These are phyloP conservation scores for Litchi chinensis DNA, from an alignment of 345 rosid genomes.

Conservation along the genomic window DNA sequence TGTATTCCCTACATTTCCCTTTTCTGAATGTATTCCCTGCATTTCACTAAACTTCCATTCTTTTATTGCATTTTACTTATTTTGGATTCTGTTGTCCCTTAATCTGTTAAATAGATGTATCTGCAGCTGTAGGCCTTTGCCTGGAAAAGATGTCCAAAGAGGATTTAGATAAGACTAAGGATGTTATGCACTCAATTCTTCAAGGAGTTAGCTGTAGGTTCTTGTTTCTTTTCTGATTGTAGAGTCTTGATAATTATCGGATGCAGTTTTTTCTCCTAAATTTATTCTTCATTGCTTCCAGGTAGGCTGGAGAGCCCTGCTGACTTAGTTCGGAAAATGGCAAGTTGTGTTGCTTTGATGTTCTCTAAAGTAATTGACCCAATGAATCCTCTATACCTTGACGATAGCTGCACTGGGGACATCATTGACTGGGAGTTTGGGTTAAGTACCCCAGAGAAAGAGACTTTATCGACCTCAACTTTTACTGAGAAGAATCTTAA, in stretches of 20 bases:
- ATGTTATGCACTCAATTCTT: conserved; percentile 82
- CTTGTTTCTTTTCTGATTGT: conserved; percentile 27
- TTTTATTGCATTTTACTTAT: conserved; percentile 14
- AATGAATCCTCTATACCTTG: conserved; percentile 83
- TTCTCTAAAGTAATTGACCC: conserved; percentile 93
- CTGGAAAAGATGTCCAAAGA: conserved; percentile 86
- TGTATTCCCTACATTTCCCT: conserved; percentile 7
- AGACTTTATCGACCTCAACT: conserved; percentile 31
- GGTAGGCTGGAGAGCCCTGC: conserved; percentile 91
- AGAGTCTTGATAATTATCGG: conserved; percentile 25
- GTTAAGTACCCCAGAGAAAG: conserved; percentile 40
- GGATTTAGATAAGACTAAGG: conserved; percentile 73
- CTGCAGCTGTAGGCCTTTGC: conserved; percentile 88
- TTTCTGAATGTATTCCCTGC: neutral
- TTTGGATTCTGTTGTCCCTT: conserved; percentile 40
- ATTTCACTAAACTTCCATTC: conserved; percentile 2
- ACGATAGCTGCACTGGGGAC: conserved; percentile 68
- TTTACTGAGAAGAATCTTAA: conserved; percentile 28
- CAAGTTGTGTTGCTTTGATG: conserved; percentile 73
- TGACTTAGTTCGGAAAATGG: conserved; percentile 83
- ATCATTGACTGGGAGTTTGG: conserved; percentile 89
- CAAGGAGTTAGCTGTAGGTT: conserved; percentile 88
- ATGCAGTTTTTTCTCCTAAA: conserved; percentile 23
- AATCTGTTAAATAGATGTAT: conserved; percentile 59
- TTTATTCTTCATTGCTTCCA: conserved; percentile 43